phyloP scores from a whole-genome alignment of 768 basidiomycete species.

The Sarcodon aspratus region DNA sequence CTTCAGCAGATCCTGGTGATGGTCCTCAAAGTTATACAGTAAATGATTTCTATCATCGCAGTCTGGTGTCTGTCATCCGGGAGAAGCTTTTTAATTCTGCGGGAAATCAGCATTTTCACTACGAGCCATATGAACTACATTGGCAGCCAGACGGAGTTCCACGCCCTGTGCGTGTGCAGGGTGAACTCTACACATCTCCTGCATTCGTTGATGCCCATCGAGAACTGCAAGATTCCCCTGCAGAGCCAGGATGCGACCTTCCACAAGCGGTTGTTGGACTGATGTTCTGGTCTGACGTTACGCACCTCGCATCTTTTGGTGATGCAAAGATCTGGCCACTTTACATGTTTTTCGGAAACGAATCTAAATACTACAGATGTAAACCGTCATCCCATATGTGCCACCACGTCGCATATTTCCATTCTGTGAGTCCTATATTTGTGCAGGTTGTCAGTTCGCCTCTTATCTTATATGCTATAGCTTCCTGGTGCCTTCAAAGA shows the following conservation, averaged over 20 bases:
- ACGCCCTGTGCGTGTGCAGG: constrained; percentile 1
- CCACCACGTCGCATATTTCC: constrained; percentile 33
- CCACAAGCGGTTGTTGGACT: constrained; percentile 9
- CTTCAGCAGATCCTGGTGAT: background rate
- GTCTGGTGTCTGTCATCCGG: too few relatives aligned
- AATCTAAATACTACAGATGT: constrained; percentile 26
- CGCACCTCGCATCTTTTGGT: constrained; percentile 20
- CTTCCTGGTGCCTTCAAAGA: constrained; percentile 23
- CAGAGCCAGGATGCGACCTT: constrained; percentile 10
- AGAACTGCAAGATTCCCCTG: constrained; percentile 8
- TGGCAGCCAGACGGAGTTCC: background rate
- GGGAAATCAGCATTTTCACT: constrained; percentile 1
- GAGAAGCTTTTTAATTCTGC: too few relatives aligned
- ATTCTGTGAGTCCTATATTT: constrained; percentile 5
- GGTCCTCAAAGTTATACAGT: too few relatives aligned
- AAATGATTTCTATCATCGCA: too few relatives aligned
- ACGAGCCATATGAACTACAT: constrained; percentile 2
- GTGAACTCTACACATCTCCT: constrained; percentile 9
- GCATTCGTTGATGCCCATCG: constrained; percentile 6
- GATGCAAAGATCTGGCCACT: constrained; percentile 23
- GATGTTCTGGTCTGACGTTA: constrained; percentile 17
- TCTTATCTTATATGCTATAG: too few relatives aligned
- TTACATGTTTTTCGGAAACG: constrained; percentile 27
- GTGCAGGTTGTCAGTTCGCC: too few relatives aligned
- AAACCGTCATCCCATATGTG: constrained; percentile 18